Conservation (phyloP, 331 rosid genomes). For the Telfairia occidentalis region DNA sequence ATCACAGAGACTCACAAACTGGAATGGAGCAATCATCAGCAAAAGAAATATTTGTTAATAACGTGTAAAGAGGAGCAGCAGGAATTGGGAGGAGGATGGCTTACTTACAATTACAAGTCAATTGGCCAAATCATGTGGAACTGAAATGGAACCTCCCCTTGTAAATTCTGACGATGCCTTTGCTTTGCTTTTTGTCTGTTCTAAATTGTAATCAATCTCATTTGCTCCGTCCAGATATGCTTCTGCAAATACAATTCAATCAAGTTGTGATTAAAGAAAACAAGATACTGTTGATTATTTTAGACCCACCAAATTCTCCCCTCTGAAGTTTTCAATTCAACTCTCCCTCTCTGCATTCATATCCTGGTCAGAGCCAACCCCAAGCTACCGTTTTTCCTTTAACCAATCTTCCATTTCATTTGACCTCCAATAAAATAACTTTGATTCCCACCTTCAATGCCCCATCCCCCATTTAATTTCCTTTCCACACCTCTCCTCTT, state of each 20-base stretch:
- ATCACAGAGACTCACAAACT: not conserved
- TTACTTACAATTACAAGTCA: not conserved
- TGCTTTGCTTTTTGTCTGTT: not conserved
- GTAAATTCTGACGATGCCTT: not conserved
- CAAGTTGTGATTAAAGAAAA: not conserved
- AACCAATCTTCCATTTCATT: not conserved
- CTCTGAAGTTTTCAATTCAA: not conserved
- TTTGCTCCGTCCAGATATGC: not conserved
- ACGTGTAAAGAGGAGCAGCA: not conserved
- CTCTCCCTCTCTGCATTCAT: not conserved
- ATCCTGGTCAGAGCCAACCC: not conserved
- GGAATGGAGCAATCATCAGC: not conserved
- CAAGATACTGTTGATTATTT: not conserved
- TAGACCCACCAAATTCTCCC: conserved; percentile 5
- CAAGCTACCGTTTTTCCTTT: not conserved
- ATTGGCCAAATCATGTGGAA: not conserved
- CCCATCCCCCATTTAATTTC: not conserved
- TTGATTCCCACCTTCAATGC: not conserved
- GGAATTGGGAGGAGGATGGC: not conserved
- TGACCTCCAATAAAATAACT: conserved; percentile 1
- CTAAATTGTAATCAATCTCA: not conserved
- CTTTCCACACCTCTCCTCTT: not conserved
- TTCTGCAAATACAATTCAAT: not conserved
- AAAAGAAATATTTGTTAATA: not conserved
- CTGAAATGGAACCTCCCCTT: not conserved